phyloP scores from a whole-genome alignment of 805 yeast genomes.

The Pichia pseudocactophila region DNA sequence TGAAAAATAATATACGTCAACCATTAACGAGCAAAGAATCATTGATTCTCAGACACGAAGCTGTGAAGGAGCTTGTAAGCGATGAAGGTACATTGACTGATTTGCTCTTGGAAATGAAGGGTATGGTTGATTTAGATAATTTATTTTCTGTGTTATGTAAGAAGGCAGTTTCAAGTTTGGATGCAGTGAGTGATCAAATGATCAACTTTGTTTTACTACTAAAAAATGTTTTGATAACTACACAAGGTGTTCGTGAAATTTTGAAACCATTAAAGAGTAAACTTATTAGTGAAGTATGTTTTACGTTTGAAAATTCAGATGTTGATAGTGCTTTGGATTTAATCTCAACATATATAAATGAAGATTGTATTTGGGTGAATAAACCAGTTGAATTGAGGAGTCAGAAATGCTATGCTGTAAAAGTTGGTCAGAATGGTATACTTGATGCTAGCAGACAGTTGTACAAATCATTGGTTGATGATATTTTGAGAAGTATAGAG shows the following conservation, averaged over 20 bases:
- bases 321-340: conserved; percentile 17
- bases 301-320: conserved; percentile 22
- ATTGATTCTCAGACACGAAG: conserved; percentile 28
- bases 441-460: conserved; percentile 36
- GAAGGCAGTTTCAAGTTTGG: conserved; percentile 13
- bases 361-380: conserved; percentile 35
- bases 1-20: conserved; percentile 37
- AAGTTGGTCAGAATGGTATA: conserved; percentile 36
- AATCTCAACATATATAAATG: conserved; percentile 31
- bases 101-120: conserved; percentile 19
- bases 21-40: conserved; percentile 34
- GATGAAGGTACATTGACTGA: conserved; percentile 14
- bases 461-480: conserved; percentile 31
- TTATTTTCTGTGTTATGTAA: conserved; percentile 27
- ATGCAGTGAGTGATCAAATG: conserved; percentile 24
- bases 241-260: conserved; percentile 12
- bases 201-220: conserved; percentile 34
- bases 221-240: conserved; percentile 27
- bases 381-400: conserved; percentile 33
- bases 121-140: conserved; percentile 33
- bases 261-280: conserved; percentile 13
- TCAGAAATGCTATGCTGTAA: conserved; percentile 37
- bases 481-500: conserved; percentile 25
- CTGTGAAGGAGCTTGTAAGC: conserved; percentile 30
- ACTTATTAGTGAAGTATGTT: conserved; percentile 20